Percentiles rank a stretch among this genome's conserved stretches.
phyloP scores from a whole-genome alignment of 2,329 filamentous ascomycete species.

The Cryoendolithus antarcticus region DNA sequence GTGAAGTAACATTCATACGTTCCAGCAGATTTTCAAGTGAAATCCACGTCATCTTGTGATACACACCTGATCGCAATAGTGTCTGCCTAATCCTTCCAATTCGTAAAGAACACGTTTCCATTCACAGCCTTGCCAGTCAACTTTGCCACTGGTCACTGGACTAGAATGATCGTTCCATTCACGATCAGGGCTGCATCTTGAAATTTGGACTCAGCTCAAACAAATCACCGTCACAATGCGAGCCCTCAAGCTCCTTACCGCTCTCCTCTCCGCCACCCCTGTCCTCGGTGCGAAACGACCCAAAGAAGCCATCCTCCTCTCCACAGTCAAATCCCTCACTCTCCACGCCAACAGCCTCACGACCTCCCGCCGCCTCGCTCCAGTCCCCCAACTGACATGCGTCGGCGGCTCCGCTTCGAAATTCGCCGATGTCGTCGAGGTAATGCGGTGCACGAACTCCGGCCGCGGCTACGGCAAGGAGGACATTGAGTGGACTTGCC shows the following conservation, averaged over 20 bases:
- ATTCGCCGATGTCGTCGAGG: constrained; percentile 56
- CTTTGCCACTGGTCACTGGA: no score
- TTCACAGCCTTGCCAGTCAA: no score
- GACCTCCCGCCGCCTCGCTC: constrained; percentile 58
- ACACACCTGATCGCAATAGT: no score
- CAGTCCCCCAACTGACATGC: constrained; percentile 66
- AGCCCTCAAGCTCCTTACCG: background rate
- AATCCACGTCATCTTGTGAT: no score
- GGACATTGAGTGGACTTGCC: constrained; percentile 87
- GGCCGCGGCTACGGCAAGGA: constrained; percentile 66
- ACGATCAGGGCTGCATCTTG: no score
- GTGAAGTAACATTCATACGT: no score
- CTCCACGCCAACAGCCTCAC: constrained; percentile 58
- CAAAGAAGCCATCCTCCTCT: constrained; percentile 45
- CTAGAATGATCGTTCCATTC: no score
- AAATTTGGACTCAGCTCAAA: no score
- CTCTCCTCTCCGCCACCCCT: constrained; percentile 3
- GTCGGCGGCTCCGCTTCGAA: constrained; percentile 48
- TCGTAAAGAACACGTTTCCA: no score
- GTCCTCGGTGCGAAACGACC: constrained; percentile 13
- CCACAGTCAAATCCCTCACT: constrained; percentile 64
- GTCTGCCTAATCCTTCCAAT: no score
- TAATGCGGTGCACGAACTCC: constrained; percentile 82
- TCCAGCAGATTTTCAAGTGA: no score
- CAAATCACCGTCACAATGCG: background rate